Percentiles rank a stretch among this genome's conserved stretches.
These are phyloP conservation scores for Xylaria sp. DNA, from an alignment of 495 filamentous ascomycete species.

Conservation along the genomic window DNA sequence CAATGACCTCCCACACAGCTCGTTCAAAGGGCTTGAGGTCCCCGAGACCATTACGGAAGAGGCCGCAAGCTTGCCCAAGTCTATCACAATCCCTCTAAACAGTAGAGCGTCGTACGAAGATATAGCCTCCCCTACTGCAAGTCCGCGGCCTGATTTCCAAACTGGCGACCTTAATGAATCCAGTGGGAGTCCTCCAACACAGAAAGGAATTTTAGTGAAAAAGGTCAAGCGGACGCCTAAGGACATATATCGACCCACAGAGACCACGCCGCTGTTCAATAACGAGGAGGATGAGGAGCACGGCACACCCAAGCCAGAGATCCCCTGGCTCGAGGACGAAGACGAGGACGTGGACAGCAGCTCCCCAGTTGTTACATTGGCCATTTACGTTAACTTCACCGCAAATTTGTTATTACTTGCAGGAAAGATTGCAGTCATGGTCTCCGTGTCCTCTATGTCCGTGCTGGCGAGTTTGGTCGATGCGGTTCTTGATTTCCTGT, in stretches of 20 bases:
- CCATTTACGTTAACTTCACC: conserved; percentile 85
- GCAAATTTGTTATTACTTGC: conserved; percentile 80
- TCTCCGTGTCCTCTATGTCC: conserved; percentile 82
- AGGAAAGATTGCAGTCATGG: conserved; percentile 80
- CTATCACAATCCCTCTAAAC: conserved; percentile 15
- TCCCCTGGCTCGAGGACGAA: conserved; percentile 60
- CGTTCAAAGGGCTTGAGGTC: conserved; percentile 54
- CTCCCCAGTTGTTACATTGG: conserved; percentile 72
- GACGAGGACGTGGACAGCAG: conserved; percentile 64
- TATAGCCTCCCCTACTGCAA: conserved; percentile 27
- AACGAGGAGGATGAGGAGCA: conserved; percentile 46
- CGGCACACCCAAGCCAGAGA: conserved; percentile 50
- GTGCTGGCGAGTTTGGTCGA: conserved; percentile 90
- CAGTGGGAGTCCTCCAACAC: conserved; percentile 32
- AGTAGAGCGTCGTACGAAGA: conserved; percentile 12
- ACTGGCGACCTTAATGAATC: conserved; percentile 35
- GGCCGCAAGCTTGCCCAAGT: conserved; percentile 29
- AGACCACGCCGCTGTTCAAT: conserved; percentile 68
- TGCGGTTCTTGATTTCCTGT: conserved; percentile 85
- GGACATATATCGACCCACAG: conserved; percentile 79
- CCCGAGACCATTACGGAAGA: conserved; percentile 65
- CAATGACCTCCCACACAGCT: conserved; percentile 55
- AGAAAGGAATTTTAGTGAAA: conserved; percentile 29
- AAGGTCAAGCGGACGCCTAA: conserved; percentile 80
- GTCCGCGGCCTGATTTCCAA: conserved; percentile 3